Evolutionary conservation across 768 basidiomycete species (phyloP).

Genomic region (Collybia nuda): DNA sequence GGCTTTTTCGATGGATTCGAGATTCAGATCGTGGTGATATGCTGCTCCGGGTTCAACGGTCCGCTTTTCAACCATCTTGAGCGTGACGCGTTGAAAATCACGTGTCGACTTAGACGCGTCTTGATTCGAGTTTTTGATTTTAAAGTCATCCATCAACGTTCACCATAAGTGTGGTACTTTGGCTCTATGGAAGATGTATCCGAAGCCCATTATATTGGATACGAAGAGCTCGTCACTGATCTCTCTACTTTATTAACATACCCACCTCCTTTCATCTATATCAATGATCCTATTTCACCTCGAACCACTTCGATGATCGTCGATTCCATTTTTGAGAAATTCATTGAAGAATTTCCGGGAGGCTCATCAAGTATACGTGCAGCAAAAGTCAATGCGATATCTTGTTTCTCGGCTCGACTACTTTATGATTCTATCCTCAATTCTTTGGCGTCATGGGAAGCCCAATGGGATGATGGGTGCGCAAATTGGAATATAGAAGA

Average conservation of each 20-base stretch:
- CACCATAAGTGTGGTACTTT: too few species aligned
- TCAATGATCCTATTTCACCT: constrained; percentile 56
- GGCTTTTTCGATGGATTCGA: too few species aligned
- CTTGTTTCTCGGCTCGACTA: constrained; percentile 61
- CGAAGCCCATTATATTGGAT: constrained; percentile 10
- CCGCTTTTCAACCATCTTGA: too few species aligned
- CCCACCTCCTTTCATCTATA: constrained; percentile 67
- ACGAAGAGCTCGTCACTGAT: constrained; percentile 24
- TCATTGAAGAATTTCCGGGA: constrained; percentile 12
- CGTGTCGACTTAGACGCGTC: too few species aligned
- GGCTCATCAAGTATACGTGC: constrained; percentile 31
- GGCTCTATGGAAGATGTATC: constrained; percentile 1
- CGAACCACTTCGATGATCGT: constrained; percentile 47
- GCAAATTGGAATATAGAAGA: constrained; percentile 50
- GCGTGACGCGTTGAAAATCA: too few species aligned
- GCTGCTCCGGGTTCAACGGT: too few species aligned
- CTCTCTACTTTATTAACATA: constrained; percentile 35
- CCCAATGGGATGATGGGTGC: constrained; percentile 62
- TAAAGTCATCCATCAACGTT: too few species aligned
- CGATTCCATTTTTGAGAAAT: constrained; percentile 29
- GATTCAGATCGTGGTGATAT: too few species aligned
- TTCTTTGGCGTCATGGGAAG: constrained; percentile 51
- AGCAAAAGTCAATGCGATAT: constrained; percentile 52
- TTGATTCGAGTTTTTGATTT: too few species aligned
- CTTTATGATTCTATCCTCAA: constrained; percentile 71